Evolutionary conservation across 2,329 filamentous ascomycete species (phyloP), one percentile per base, ranked within the genome.

Genomic region (Monilinia aucupariae): DNA sequence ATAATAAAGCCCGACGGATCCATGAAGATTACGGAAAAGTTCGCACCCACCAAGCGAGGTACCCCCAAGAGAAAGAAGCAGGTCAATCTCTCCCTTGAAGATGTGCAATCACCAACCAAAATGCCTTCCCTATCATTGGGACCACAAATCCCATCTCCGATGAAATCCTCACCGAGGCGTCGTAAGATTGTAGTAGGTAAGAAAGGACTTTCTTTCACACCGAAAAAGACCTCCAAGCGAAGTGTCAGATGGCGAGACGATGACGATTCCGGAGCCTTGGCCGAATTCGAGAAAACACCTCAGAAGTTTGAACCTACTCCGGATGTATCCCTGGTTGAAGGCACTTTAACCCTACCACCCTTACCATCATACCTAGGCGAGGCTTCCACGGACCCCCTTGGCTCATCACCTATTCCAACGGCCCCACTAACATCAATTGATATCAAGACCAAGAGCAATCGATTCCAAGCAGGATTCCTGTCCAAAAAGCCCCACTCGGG

Each of bases 221-320:
- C 92, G 66, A 96, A 90, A 76, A 86, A 90, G 76, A 88, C 87
- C 75, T 74, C 78, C 62, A 91, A 91, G 76, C 85, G 92, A 65
- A 87, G 83, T 52, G 93, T 99, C 7, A 85, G 93, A 67, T 99
- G 94, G 94, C 87, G 91, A 64, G 92, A 96, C 71, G 94, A 97
- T 70, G 91, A 88, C 2, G 89, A 96, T 72, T 86, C 93, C 59
- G 92, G 92, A 30, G 87, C 88, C 0, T 78, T 97, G 62, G 92
- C 90, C 13, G 94, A 97, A 73, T 97, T 93, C 73, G 90, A 93
- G 72, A 91, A 91, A 76, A 97, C 93, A 3, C 93, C 94, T 0
- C 84, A 92, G 74, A 89, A 87, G 72, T 75, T 82, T 10, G 79
- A 83, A 20, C 79, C 80, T 2, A 83, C 84, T 0, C 83, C 85